Percentiles rank a stretch among this genome's conserved stretches.
Evolutionary conservation across 345 rosid genomes (phyloP).

Genomic region (Eucalyptus erythrocorys): DNA sequence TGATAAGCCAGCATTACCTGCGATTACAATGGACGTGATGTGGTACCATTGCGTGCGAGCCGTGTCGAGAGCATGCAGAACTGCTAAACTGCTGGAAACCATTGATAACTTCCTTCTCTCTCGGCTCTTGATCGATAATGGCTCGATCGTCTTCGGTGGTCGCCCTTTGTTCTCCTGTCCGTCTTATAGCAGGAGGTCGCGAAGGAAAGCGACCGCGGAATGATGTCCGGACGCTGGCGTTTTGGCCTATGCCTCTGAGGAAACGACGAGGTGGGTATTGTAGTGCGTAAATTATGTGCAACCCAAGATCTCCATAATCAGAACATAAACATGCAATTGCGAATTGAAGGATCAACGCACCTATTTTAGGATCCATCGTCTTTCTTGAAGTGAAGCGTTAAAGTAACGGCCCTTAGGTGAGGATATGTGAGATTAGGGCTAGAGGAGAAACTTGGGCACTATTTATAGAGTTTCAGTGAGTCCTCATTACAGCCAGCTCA

Average conservation of each 20-base stretch:
- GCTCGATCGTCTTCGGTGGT: neutral
- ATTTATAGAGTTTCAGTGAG: too few species aligned
- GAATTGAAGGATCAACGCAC: too few species aligned
- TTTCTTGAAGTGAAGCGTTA: too few species aligned
- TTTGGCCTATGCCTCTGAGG: neutral
- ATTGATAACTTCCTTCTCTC: neutral
- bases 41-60: constrained; percentile 61
- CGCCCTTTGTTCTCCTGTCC: neutral
- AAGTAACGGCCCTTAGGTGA: too few species aligned
- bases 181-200: neutral
- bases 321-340: too few species aligned
- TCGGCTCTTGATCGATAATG: neutral
- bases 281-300: too few species aligned
- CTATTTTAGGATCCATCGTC: too few species aligned
- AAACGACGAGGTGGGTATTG: constrained; percentile 13
- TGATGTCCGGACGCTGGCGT: neutral
- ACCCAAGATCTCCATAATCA: too few species aligned
- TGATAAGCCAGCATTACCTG: neutral
- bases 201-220: neutral
- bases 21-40: constrained; percentile 46
- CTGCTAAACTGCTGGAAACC: constrained; percentile 5
- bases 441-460: too few species aligned
- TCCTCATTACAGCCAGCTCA: too few species aligned
- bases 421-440: too few species aligned
- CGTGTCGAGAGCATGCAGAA: constrained; percentile 50